Conservation (phyloP, 164 flowering plant species). For the Malania oleifera region DNA sequence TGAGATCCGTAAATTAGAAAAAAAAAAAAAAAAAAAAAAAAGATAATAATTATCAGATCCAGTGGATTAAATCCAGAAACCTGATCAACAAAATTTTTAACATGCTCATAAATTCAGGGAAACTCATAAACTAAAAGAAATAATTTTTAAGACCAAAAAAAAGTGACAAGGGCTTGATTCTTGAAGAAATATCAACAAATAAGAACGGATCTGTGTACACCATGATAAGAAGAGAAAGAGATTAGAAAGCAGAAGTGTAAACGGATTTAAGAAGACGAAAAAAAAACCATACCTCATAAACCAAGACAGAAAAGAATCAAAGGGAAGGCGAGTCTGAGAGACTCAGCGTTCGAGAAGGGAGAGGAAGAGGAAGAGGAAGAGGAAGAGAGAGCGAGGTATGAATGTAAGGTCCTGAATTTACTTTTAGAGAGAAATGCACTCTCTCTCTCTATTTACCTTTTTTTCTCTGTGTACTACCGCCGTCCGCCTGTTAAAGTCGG, state of each 20-base stretch:
- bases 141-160: not conserved
- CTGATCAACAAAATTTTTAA: no score
- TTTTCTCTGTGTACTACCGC: no score
- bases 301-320: slow-evolving; percentile 27
- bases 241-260: not conserved
- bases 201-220: not conserved
- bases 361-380: slow-evolving; percentile 8
- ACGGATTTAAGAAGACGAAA: slow-evolving; percentile 2
- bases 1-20: no score
- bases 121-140: no score
- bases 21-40: no score
- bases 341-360: slow-evolving; percentile 6
- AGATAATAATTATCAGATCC: slow-evolving; percentile 1
- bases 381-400: not conserved
- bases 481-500: no score
- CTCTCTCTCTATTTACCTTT: no score
- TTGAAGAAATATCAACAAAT: not conserved
- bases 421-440: no score
- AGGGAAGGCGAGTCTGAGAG: not conserved
- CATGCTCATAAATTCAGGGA: not conserved
- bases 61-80: not conserved
- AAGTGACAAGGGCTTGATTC: not conserved
- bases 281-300: slow-evolving; percentile 38
- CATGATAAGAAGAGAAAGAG: not conserved
- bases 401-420: no score